Percentiles rank a stretch among this genome's conserved stretches.
These are phyloP conservation scores for Hygrocybe punicea DNA, from an alignment of 768 basidiomycete species.

Conservation along the genomic window DNA sequence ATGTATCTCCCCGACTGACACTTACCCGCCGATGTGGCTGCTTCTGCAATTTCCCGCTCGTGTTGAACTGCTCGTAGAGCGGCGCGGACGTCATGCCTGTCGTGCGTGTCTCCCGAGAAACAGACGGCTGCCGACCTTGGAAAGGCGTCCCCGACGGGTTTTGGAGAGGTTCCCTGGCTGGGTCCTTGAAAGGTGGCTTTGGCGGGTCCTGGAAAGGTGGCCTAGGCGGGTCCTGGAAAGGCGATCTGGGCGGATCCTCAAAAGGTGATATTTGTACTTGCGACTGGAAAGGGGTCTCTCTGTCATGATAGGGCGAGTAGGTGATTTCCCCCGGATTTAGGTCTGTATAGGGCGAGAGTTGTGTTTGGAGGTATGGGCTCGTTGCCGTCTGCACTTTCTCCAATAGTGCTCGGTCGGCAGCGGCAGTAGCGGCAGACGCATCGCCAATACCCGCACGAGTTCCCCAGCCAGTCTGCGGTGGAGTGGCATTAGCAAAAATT, in stretches of 20 bases:
- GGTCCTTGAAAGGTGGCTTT: no score
- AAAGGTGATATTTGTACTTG: neutral
- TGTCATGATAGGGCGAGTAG: neutral
- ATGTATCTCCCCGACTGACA: neutral
- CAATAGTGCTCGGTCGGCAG: conserved; percentile 41
- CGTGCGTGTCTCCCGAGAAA: neutral
- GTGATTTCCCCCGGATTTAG: neutral
- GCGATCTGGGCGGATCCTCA: neutral
- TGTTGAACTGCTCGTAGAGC: neutral
- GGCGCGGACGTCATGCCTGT: neutral
- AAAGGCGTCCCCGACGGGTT: no score
- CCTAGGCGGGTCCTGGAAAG: no score
- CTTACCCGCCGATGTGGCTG: neutral
- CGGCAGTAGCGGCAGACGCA: conserved; percentile 70
- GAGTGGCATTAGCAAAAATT: conserved; percentile 4
- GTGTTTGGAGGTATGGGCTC: neutral
- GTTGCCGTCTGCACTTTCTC: neutral
- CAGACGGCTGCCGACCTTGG: neutral
- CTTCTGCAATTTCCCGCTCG: neutral
- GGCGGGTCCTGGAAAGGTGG: no score
- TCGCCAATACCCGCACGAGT: conserved; percentile 94
- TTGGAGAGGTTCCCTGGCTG: neutral
- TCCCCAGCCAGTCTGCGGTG: conserved; percentile 80
- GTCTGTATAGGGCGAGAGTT: neutral
- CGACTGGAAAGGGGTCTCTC: neutral